Conservation (phyloP, 129 eudicot genomes). For the Escallonia rubra region DNA sequence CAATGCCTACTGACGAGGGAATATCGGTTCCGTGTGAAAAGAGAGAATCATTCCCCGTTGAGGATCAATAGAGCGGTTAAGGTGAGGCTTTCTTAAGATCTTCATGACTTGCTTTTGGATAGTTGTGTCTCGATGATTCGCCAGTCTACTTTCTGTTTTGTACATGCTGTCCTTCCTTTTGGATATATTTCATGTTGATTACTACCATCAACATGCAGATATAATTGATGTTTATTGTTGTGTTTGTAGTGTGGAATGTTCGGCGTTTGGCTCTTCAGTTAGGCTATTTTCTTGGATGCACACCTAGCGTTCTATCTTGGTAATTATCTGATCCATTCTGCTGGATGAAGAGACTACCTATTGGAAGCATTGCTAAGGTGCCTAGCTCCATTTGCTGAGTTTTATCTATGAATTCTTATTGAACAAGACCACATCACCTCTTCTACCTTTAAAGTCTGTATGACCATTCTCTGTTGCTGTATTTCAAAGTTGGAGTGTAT, state of each 20-base stretch:
- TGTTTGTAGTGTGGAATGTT: neutral
- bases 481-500: too few relatives aligned
- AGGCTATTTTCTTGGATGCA: too few relatives aligned
- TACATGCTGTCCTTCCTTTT: neutral
- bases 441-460: too few relatives aligned
- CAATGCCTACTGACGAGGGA: neutral
- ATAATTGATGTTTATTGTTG: constrained; percentile 1
- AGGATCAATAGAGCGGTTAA: neutral
- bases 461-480: too few relatives aligned
- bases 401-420: too few relatives aligned
- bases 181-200: neutral
- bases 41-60: neutral
- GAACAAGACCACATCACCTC: too few relatives aligned
- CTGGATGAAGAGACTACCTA: too few relatives aligned
- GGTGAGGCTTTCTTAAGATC: neutral
- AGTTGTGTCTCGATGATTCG: too few relatives aligned
- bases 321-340: too few relatives aligned
- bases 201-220: neutral
- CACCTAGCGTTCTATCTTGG: too few relatives aligned
- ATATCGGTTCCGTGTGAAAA: neutral
- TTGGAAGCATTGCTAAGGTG: too few relatives aligned
- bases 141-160: neutral
- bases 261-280: neutral
- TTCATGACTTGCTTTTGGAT: neutral
- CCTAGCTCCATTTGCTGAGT: too few relatives aligned